Percentiles rank a stretch among this genome's conserved stretches.
phyloP scores from a whole-genome alignment of 441 rosid genomes.

The Pelargonium australe region DNA sequence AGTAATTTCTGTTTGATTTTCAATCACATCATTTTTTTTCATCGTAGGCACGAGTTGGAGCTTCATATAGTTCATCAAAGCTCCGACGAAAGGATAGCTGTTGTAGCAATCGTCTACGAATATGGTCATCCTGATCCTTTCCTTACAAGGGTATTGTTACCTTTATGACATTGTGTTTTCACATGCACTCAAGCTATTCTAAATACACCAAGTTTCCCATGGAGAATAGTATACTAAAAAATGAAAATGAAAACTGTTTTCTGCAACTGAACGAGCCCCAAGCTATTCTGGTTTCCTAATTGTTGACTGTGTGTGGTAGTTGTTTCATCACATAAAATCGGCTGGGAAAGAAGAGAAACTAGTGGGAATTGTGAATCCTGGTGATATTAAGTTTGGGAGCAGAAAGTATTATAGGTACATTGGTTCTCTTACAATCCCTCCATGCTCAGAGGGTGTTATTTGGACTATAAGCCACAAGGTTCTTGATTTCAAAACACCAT shows the following conservation, averaged over 20 bases:
- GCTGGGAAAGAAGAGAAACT: constrained; percentile 27
- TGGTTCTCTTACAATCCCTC: constrained; percentile 67
- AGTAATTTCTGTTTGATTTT: no score
- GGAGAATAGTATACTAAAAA: no score
- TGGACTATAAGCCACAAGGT: constrained; percentile 54
- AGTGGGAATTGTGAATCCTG: constrained; percentile 44
- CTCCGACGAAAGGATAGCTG: constrained; percentile 32
- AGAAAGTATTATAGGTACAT: constrained; percentile 51
- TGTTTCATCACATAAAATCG: constrained; percentile 32
- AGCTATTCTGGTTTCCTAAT: no score
- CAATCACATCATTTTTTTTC: no score
- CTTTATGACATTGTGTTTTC: no score
- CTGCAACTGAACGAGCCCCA: no score
- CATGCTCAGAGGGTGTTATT: constrained; percentile 60
- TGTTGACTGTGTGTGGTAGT: constrained; percentile 24
- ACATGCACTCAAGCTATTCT: no score
- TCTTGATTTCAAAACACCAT: neutral
- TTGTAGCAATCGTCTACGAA: constrained; percentile 42
- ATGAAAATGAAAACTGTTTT: no score
- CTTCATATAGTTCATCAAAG: constrained; percentile 52
- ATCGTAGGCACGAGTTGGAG: constrained; percentile 42
- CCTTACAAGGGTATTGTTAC: constrained; percentile 30
- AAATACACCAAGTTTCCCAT: no score
- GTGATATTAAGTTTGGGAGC: constrained; percentile 33
- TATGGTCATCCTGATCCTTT: constrained; percentile 47